Evolutionary conservation across 768 basidiomycete genomes (phyloP).

Genomic region (Mycena pura): DNA sequence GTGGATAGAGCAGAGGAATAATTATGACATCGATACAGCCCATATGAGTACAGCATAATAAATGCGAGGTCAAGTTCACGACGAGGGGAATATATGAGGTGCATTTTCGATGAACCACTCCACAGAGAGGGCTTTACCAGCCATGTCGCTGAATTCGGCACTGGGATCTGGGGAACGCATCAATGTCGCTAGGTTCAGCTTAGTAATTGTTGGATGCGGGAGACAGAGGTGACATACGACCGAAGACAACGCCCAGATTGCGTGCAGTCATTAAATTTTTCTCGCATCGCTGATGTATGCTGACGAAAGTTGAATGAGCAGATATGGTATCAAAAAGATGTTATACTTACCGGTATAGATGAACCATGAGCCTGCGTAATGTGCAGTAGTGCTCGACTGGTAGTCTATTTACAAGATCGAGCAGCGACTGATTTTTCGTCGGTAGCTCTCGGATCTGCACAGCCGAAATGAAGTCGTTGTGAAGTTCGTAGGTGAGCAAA

Average conservation of each 20-base stretch:
- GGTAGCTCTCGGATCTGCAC: constrained; percentile 70
- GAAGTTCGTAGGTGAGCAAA: constrained; percentile 87
- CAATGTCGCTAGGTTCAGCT: constrained; percentile 74
- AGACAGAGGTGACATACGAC: constrained; percentile 69
- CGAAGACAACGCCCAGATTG: constrained; percentile 97
- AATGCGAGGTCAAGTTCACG: constrained; percentile 13
- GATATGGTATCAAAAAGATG: not conserved
- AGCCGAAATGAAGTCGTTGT: constrained; percentile 87
- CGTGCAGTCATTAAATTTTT: constrained; percentile 93
- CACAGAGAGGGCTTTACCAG: constrained; percentile 89
- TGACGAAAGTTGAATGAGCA: constrained; percentile 37
- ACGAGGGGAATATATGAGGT: constrained; percentile 52
- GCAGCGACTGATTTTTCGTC: constrained; percentile 64
- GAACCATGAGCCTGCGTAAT: constrained; percentile 80
- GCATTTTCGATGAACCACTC: constrained; percentile 97
- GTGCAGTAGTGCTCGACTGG: constrained; percentile 92
- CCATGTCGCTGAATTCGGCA: constrained; percentile 97
- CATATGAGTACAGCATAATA: constrained; percentile 19
- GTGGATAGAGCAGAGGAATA: constrained; percentile 31
- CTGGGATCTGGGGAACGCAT: constrained; percentile 88
- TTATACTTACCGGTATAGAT: constrained; percentile 78
- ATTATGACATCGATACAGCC: constrained; percentile 29
- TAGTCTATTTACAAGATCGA: constrained; percentile 75
- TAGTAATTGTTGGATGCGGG: constrained; percentile 2
- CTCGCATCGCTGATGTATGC: constrained; percentile 69